Base-by-base conservation (phyloP, 805 yeast species). In the Barnettozyma sp. region DNA sequence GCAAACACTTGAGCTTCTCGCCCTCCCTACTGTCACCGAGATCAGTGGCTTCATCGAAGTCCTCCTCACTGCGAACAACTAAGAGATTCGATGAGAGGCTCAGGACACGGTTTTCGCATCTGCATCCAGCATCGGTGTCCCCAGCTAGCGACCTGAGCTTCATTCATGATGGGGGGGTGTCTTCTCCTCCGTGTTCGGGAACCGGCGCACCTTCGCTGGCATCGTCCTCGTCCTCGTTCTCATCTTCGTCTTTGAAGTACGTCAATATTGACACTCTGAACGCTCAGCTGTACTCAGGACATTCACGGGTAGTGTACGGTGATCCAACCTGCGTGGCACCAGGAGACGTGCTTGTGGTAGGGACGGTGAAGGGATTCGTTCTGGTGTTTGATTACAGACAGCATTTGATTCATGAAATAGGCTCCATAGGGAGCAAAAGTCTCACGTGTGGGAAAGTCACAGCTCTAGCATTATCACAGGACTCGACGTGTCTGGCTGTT, bases 341-440 rank as follows among this genome's bases (percentile, higher is more conserved):
- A 0, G 65, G 71, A 8, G 68, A 63, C 22, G 47, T 68, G 22
- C 61, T 81, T 7, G 75, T 75, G 0, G 48, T 87, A 7, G 96
- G 94, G 2, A 87, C 96, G 0, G 49, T 70, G 0, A 71, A 70
- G 34, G 95, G 95, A 2, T 60, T 55, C 24, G 62, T 85, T 0
- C 55, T 83, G 5, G 63, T 82, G 5, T 87, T 84, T 55, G 81
- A 78, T 48, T 79, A 77, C 42, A 70, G 70, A 29, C 95, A 88
- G 54, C 63, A 61, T 21, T 51, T 82, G 4, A 60, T 68, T 11
- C 58, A 59, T 28, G 65, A 68, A 2, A 51, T 80, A 12, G 63
- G 62, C n/a, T n/a, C n/a, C 1, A 49, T 48, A 14, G 40, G 45
- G 1, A 46, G 54, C 4, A 44, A 43, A 14, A 58, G 62, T 2